These are phyloP conservation scores for Paraglomus occultum DNA, from an alignment of 192 early-diverging fungal genomes.

Conservation along the genomic window DNA sequence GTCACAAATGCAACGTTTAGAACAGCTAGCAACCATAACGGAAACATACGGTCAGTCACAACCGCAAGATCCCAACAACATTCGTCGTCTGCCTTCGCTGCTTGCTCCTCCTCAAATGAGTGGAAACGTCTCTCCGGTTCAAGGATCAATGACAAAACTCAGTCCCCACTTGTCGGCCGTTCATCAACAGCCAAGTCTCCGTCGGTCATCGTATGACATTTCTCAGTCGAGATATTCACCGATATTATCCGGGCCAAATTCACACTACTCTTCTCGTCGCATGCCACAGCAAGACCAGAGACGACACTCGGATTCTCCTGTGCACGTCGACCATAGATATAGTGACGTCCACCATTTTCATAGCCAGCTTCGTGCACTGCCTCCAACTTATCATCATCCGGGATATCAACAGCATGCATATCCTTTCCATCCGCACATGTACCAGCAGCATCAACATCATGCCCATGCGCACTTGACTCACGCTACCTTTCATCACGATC, in stretches of 20 bases:
- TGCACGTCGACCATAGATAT: not conserved
- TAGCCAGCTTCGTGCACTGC: not conserved
- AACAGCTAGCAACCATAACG: slow-evolving; percentile 16
- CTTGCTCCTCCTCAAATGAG: not conserved
- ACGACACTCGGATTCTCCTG: slow-evolving; percentile 22
- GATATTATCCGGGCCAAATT: not conserved
- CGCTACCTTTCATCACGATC: slow-evolving; percentile 15
- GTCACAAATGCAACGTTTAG: slow-evolving; percentile 5
- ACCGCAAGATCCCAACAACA: not conserved
- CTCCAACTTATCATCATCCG: slow-evolving; percentile 5
- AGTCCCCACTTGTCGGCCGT: not conserved
- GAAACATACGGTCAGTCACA: not conserved
- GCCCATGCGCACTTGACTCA: not conserved
- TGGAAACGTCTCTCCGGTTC: not conserved
- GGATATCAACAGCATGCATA: too few species aligned
- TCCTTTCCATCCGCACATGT: too few species aligned
- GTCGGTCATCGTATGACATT: slow-evolving; percentile 10
- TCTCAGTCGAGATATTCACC: slow-evolving; percentile 3
- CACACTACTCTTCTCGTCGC: not conserved
- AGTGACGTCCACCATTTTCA: not conserved
- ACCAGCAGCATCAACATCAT: too few species aligned
- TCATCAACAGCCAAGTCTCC: not conserved
- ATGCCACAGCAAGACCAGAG: not conserved
- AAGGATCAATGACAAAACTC: not conserved
- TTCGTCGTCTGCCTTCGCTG: not conserved